Evolutionary conservation across 257 asterid genomes (phyloP).

Genomic region (Nicotiana sylvestris): DNA sequence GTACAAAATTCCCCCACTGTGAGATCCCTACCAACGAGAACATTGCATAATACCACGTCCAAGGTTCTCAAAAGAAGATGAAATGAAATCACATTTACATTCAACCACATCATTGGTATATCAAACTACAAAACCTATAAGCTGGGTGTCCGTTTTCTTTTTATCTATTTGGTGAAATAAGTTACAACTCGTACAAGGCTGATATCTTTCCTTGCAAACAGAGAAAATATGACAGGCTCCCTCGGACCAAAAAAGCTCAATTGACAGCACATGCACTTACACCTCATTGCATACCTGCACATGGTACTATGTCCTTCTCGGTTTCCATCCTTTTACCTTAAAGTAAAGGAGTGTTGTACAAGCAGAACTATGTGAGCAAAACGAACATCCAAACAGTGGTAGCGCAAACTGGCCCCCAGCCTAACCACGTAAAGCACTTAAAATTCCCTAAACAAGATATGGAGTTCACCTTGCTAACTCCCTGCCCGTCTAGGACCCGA

Average conservation of each 20-base stretch:
- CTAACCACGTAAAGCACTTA: not conserved
- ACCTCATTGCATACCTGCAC: not conserved
- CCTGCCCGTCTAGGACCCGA: not conserved
- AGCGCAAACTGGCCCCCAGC: not conserved
- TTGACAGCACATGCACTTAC: not conserved
- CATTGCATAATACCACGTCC: too few species aligned
- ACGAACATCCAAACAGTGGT: not conserved
- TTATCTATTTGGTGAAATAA: not conserved
- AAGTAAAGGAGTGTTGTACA: not conserved
- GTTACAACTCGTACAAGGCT: not conserved
- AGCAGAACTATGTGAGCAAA: not conserved
- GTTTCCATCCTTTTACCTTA: not conserved
- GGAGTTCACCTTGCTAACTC: too few species aligned
- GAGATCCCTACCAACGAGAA: too few species aligned
- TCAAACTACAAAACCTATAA: too few species aligned
- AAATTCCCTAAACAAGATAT: not conserved
- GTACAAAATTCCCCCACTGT: too few species aligned
- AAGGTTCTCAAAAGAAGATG: not conserved
- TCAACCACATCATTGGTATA: not conserved
- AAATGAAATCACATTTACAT: not conserved
- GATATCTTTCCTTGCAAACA: not conserved
- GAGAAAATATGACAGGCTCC: not conserved
- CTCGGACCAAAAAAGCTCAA: not conserved
- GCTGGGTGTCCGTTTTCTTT: not conserved
- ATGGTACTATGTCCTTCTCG: not conserved